Conservation (phyloP, 2,329 filamentous ascomycete genomes). For the Fusarium longipes region DNA sequence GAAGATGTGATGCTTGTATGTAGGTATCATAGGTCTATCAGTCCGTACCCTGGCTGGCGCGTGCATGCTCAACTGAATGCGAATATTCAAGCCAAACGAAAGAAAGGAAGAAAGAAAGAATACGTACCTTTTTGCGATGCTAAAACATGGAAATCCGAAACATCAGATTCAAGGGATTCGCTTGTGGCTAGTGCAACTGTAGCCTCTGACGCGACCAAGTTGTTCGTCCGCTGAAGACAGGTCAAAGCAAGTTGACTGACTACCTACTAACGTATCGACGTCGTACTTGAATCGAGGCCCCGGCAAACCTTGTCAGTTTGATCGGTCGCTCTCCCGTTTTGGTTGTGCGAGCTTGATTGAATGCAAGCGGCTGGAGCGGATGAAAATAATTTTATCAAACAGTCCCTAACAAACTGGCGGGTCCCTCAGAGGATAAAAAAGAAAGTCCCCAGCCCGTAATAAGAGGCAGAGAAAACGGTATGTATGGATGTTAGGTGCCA, state of each 20-base stretch:
- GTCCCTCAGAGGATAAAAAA: not conserved
- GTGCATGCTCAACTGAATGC: conserved; percentile 6
- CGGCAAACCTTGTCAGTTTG: conserved; percentile 15
- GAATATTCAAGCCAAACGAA: conserved; percentile 10
- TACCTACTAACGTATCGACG: too few relatives aligned
- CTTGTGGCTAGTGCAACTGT: conserved; percentile 33
- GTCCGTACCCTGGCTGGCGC: too few relatives aligned
- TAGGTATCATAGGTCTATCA: too few relatives aligned
- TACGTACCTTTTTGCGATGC: conserved; percentile 31
- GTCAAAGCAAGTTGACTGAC: not conserved
- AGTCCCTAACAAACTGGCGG: not conserved
- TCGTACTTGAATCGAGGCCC: conserved; percentile 22
- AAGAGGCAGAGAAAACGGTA: conserved; percentile 2
- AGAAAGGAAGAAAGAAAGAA: conserved; percentile 1
- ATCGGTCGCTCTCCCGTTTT: conserved; percentile 26
- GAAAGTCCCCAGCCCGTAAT: conserved; percentile 3
- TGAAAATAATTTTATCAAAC: conserved; percentile 7
- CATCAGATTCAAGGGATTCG: conserved; percentile 32
- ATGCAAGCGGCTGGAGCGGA: conserved; percentile 21
- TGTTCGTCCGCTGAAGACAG: not conserved
- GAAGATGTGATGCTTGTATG: conserved; percentile 18
- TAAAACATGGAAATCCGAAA: conserved; percentile 40
- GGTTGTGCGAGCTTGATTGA: conserved; percentile 9
- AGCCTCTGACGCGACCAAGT: conserved; percentile 31
- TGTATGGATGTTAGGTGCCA: conserved; percentile 7